These are phyloP conservation scores for Astragalus membranaceus DNA, from an alignment of 306 rosid species.

Conservation along the genomic window DNA sequence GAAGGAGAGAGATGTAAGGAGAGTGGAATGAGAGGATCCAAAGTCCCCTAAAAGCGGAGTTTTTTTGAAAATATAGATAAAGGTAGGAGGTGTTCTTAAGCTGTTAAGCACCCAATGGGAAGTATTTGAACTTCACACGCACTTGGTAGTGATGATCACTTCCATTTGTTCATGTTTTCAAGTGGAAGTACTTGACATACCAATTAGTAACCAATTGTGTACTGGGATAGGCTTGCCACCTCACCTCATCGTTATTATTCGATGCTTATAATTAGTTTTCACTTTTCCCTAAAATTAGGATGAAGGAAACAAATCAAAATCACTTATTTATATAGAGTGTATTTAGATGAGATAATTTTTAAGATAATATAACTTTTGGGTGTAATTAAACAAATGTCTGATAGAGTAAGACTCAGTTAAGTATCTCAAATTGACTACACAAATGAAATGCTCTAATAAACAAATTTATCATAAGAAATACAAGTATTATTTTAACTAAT, in stretches of 20 bases:
- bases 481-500: no score
- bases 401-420: no score
- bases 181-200: background rate
- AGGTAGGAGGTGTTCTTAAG: background rate
- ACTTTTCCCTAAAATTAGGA: background rate
- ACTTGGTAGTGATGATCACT: background rate
- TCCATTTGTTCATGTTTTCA: background rate
- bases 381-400: no score
- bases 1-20: no score
- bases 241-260: background rate
- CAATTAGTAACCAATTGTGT: background rate
- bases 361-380: no score
- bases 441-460: no score
- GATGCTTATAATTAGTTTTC: background rate
- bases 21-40: no score
- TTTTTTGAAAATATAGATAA: background rate
- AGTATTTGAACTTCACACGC: conserved; percentile 31
- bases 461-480: no score
- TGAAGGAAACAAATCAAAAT: background rate
- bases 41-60: no score
- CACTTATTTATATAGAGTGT: background rate
- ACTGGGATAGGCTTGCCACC: background rate
- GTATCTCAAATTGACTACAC: no score
- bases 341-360: no score
- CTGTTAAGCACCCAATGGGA: background rate